Evolutionary conservation across 2,329 filamentous ascomycete species (phyloP).

Genomic region (Amphichorda felina): DNA sequence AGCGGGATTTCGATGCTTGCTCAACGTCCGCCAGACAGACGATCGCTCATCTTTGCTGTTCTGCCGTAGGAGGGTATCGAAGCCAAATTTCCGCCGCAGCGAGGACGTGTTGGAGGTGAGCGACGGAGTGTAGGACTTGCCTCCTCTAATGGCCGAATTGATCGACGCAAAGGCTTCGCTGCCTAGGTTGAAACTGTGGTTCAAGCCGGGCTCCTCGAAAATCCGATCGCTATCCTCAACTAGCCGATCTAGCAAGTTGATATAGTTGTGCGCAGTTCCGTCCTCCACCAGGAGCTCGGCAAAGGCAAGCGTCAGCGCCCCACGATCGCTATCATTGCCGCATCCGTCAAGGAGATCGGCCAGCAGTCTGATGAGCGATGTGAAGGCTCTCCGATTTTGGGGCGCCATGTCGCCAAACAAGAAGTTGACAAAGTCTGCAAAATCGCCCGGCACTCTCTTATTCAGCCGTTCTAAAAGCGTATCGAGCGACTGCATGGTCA

Average conservation of each 20-base stretch:
- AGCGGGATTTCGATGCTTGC: constrained; percentile 59
- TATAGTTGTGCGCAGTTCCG: constrained; percentile 68
- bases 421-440: constrained; percentile 55
- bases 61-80: constrained; percentile 63
- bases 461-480: constrained; percentile 59
- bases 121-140: constrained; percentile 58
- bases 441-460: constrained; percentile 60
- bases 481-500: constrained; percentile 59
- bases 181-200: constrained; percentile 24
- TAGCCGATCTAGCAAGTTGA: constrained; percentile 77
- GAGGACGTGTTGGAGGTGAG: constrained; percentile 80
- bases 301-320: constrained; percentile 79
- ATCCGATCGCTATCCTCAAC: constrained; percentile 83
- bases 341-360: constrained; percentile 83
- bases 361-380: constrained; percentile 71
- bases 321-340: constrained; percentile 81
- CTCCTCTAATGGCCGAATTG: constrained; percentile 39
- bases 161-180: constrained; percentile 44
- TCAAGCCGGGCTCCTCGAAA: constrained; percentile 53
- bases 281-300: constrained; percentile 77
- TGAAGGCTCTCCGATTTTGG: constrained; percentile 66
- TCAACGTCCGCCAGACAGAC: constrained; percentile 78
- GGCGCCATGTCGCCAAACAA: constrained; percentile 56
- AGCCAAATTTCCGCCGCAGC: constrained; percentile 71
- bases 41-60: constrained; percentile 67